Evolutionary conservation across 441 rosid species (phyloP), one percentile per base, ranked within the genome.

Genomic region (Viola pubescens): DNA sequence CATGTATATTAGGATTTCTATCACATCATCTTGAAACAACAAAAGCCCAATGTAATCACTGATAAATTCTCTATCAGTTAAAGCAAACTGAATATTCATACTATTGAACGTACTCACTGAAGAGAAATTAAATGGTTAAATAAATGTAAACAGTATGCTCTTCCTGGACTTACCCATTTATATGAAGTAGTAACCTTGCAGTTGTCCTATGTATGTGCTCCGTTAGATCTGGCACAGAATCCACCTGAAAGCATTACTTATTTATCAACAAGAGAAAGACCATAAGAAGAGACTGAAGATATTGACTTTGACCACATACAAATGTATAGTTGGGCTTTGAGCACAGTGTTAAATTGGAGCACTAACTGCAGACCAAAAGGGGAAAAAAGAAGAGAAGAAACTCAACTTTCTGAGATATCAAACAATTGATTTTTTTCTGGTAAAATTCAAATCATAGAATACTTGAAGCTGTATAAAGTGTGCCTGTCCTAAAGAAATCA

Each of bases 111-210:
- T 16, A 48, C 14, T 48, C n/a, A 48, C 14, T 7, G 7, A 48
- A 7, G 7, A 51, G 10, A 51, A 9, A 11, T 52, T n/a, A 2
- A 12, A 26, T 52, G 38, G 9, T 34, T 19, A 19, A 52, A 52
- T 37, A 52, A 52, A 14, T 7, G 14, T 6, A 38, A 9, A 6
- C 8, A n/a, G 44, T 7, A n/a, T 43, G 38, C 5, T 7, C 7
- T 46, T 59, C 54, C 61, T 49, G 49, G 41, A 51, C 85, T 78
- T 81, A 94, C 99, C 99, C 98, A 48, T 83, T 78, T 59, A 91
- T 86, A 66, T 91, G 99, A 62, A 94, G 91, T 66, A 94, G 80
- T 53, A 77, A 74, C 70, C 92, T 91, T 48, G 97, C 95, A 69
- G 97, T 91, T 62, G 94, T 82, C 80, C 84, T 78, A 66, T 94